Conservation (phyloP, 352 stramenopile genomes). For the Globisporangium echinulatum region DNA sequence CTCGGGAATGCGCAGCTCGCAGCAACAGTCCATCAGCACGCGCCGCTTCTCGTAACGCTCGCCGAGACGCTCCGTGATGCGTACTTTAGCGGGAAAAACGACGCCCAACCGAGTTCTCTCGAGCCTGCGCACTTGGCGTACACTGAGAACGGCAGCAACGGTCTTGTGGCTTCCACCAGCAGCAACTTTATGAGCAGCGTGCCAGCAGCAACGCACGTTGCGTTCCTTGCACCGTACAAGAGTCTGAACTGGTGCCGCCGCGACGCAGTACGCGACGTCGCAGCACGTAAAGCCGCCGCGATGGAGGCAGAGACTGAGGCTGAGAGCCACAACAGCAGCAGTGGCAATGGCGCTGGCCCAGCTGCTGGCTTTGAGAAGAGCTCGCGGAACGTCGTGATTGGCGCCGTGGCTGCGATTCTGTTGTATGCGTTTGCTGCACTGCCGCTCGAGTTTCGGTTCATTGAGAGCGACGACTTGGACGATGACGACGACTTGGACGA, state of each 20-base stretch:
- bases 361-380: constrained; percentile 59
- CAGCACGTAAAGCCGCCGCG: constrained; percentile 10
- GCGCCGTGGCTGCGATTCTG: constrained; percentile 56
- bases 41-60: constrained; percentile 63
- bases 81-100: constrained; percentile 39
- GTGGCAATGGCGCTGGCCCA: constrained; percentile 17
- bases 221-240: constrained; percentile 73
- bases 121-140: constrained; percentile 34
- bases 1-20: constrained; percentile 67
- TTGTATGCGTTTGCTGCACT: constrained; percentile 68
- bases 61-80: constrained; percentile 63
- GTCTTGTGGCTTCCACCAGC: constrained; percentile 35
- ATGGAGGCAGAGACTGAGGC: constrained; percentile 22
- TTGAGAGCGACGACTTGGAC: constrained; percentile 31
- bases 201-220: constrained; percentile 38
- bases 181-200: constrained; percentile 72
- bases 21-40: constrained; percentile 66
- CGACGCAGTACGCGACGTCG: constrained; percentile 51
- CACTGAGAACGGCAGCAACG: constrained; percentile 74
- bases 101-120: constrained; percentile 31
- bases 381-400: constrained; percentile 76
- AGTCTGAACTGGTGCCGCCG: constrained; percentile 81
- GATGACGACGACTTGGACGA: constrained; percentile 27
- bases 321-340: neutral
- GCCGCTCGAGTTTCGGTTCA: constrained; percentile 48